phyloP scores from a whole-genome alignment of 2,329 filamentous ascomycete genomes.

The Pseudopithomyces maydicus region DNA sequence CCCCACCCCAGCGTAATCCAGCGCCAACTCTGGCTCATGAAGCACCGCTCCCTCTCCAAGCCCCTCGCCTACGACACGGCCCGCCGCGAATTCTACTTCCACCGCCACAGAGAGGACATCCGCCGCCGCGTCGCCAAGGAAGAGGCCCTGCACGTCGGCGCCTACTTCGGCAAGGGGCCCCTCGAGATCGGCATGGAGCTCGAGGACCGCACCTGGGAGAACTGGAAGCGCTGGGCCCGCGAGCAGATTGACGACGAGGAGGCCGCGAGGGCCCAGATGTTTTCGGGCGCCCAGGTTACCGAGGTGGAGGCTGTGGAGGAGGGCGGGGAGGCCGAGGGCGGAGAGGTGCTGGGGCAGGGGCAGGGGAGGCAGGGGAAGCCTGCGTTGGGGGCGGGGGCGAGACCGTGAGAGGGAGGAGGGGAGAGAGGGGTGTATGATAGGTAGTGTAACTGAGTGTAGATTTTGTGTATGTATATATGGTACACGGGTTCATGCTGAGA shows the following conservation, averaged over 20 bases:
- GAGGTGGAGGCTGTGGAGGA: conserved; percentile 18
- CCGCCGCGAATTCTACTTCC: conserved; percentile 85
- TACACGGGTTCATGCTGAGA: no score
- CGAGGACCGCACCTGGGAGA: conserved; percentile 79
- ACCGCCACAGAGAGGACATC: conserved; percentile 82
- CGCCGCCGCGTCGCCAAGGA: conserved; percentile 82
- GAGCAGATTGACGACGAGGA: conserved; percentile 56
- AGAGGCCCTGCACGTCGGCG: conserved; percentile 83
- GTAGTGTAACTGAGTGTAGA: no score
- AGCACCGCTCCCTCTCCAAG: conserved; percentile 58
- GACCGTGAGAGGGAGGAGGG: no score
- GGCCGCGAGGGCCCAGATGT: conserved; percentile 52
- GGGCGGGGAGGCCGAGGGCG: conserved; percentile 25
- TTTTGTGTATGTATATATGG: no score
- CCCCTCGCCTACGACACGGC: conserved; percentile 81
- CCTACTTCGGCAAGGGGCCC: conserved; percentile 81
- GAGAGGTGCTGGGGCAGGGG: no score
- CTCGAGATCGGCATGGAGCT: conserved; percentile 80
- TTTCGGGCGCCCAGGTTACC: conserved; percentile 40
- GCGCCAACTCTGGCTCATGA: conserved; percentile 84
- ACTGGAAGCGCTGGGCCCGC: conserved; percentile 82
- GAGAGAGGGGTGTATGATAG: no score
- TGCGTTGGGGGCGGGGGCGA: no score
- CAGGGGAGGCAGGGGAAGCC: no score
- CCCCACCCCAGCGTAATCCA: conserved; percentile 77